A percentile compares a stretch with the other conserved stretches of the same genome.
phyloP scores from a whole-genome alignment of 495 filamentous ascomycete genomes.

The Penicillium turbatum region DNA sequence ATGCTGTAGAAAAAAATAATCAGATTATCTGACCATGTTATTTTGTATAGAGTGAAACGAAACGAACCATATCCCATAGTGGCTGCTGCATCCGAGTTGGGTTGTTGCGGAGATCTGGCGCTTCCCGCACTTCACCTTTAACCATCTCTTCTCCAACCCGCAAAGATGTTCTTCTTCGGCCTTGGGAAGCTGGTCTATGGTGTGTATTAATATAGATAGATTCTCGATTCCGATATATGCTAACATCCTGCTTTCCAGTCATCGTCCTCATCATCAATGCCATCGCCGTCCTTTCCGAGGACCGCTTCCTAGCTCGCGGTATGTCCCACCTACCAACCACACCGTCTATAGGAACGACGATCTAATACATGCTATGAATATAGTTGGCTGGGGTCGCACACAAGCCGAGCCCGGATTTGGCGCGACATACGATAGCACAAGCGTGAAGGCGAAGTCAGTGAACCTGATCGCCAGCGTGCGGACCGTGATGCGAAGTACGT shows the following conservation, averaged over 20 bases:
- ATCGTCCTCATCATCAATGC: constrained; percentile 86
- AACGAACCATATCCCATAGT: constrained; percentile 28
- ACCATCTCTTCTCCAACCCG: constrained; percentile 1
- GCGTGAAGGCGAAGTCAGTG: constrained; percentile 81
- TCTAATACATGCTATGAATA: constrained; percentile 7
- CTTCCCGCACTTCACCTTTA: constrained; percentile 18
- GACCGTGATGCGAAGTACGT: constrained; percentile 92
- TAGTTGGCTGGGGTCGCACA: constrained; percentile 76
- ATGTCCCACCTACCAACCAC: constrained; percentile 32
- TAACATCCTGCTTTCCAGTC: constrained; percentile 45
- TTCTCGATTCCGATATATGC: neutral
- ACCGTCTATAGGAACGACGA: neutral
- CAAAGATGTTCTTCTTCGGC: constrained; percentile 63
- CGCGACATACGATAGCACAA: constrained; percentile 61
- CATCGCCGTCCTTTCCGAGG: constrained; percentile 93
- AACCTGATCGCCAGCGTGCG: constrained; percentile 87
- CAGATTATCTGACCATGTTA: neutral
- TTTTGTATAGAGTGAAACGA: neutral
- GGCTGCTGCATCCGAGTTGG: constrained; percentile 13
- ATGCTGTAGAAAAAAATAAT: constrained; percentile 8
- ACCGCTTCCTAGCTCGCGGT: constrained; percentile 95
- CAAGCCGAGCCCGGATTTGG: constrained; percentile 71
- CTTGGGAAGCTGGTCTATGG: constrained; percentile 71
- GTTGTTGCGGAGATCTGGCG: constrained; percentile 32
- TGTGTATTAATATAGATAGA: constrained; percentile 23